Base-by-base conservation (phyloP, 108 stramenopile species). In the Pseudonitzschia multiseries region DNA sequence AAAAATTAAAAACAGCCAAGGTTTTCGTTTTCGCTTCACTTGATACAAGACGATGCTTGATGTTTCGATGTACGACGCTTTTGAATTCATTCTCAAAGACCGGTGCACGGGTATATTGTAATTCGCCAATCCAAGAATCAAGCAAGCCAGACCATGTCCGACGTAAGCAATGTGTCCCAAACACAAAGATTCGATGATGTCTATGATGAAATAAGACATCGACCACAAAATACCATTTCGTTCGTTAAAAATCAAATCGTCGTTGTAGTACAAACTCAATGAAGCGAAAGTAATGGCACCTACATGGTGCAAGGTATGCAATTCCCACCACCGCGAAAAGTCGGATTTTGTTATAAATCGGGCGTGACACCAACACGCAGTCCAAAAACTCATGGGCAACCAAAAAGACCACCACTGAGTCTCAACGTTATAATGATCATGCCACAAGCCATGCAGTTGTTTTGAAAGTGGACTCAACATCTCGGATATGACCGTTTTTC, bases 211-310 rank as follows among this genome's bases (percentile, higher is more conserved):
- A 68, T 80, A 84, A 22, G 69, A 24, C 28, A 77, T 24, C n/a
- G 72, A 66, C 63, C 65, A 84, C 50, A 80, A 26, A 29, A 84
- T 80, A n/a, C 41, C 48, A 32, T 74, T 74, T 14, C 83, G 71
- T 84, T 84, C 83, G 27, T 75, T 71, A 48, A 84, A 77, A 36
- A 80, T 56, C 22, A 0, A 41, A 46, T 84, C 79, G 61, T 80
- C 64, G 54, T 77, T 50, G 50, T 50, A 70, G 72, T 77, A 80
- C 36, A 84, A 44, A 27, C 65, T 68, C 10, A 74, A 21, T 2
- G 59, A 42, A 20, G 44, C 79, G 8, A 80, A 32, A 21, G 57
- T 57, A 20, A 84, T 73, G 18, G 68, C 76, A 24, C 32, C 71
- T 0, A 77, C 29, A 61, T 84, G 81, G 71, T 80, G 79, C 6